These are phyloP conservation scores for Coemansia umbellata DNA, from an alignment of 192 early-diverging fungal genomes.

Conservation along the genomic window DNA sequence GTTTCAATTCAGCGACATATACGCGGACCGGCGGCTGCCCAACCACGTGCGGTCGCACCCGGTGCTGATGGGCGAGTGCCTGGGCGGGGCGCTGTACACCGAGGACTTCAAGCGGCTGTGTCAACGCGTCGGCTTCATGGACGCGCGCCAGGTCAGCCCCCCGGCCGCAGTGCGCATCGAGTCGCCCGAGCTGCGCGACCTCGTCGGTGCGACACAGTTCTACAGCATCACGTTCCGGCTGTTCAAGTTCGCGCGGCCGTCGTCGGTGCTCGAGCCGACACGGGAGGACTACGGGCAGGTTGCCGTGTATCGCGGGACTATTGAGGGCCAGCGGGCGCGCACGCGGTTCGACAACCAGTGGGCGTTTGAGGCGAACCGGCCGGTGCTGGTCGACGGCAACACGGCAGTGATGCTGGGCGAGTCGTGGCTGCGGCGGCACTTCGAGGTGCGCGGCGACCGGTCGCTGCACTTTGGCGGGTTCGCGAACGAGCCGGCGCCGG, in stretches of 20 bases:
- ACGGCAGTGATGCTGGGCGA: conserved; percentile 42
- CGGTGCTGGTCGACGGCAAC: conserved; percentile 38
- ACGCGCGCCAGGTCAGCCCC: conserved; percentile 26
- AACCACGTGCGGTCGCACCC: conserved; percentile 28
- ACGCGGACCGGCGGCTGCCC: conserved; percentile 44
- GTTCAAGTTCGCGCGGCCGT: conserved; percentile 48
- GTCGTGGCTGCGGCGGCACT: conserved; percentile 46
- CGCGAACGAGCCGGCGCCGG: conserved; percentile 9
- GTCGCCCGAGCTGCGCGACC: conserved; percentile 37
- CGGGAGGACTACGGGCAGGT: conserved; percentile 45
- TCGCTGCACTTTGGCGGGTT: conserved; percentile 46
- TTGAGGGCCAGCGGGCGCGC: conserved; percentile 31
- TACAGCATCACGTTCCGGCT: conserved; percentile 46
- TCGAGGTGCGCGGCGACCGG: conserved; percentile 42
- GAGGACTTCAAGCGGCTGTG: conserved; percentile 34
- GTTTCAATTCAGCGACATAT: conserved; percentile 47
- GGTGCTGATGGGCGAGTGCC: conserved; percentile 46
- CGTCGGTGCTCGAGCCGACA: conserved; percentile 39
- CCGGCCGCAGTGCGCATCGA: conserved; percentile 35
- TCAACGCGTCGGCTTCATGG: conserved; percentile 28
- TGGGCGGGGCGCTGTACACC: conserved; percentile 38
- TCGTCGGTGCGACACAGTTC: conserved; percentile 46
- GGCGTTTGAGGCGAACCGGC: conserved; percentile 35
- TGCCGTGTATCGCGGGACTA: conserved; percentile 43
- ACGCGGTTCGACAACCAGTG: conserved; percentile 29